Percentiles rank a stretch among this genome's conserved stretches.
Conservation (phyloP, 805 yeast genomes). For the Cyberlindnera maritima region DNA sequence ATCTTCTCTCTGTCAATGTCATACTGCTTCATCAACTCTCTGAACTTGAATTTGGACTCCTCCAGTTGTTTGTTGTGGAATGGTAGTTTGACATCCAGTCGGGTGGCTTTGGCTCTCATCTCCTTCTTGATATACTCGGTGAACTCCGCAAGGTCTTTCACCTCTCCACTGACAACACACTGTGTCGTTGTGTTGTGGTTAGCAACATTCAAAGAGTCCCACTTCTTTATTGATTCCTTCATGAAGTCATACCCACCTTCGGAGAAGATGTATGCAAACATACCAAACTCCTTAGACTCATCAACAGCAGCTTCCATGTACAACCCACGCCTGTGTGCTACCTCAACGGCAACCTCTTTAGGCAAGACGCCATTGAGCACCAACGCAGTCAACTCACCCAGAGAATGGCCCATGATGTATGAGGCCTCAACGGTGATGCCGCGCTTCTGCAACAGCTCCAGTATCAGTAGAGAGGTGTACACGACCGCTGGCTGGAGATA, state of each 20-base stretch:
- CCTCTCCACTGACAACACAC: constrained; percentile 40
- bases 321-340: constrained; percentile 35
- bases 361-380: constrained; percentile 31
- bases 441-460: constrained; percentile 23
- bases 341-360: constrained; percentile 14
- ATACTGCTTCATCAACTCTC: constrained; percentile 13
- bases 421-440: constrained; percentile 21
- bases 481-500: constrained; percentile 29
- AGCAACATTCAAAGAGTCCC: constrained; percentile 33
- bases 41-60: constrained; percentile 30
- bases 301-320: constrained; percentile 34
- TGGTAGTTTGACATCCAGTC: constrained; percentile 40
- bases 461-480: constrained; percentile 24
- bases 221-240: constrained; percentile 6
- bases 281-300: constrained; percentile 28
- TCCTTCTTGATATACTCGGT: constrained; percentile 19
- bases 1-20: constrained; percentile 13
- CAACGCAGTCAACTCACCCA: constrained; percentile 42
- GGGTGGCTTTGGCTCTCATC: constrained; percentile 28
- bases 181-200: constrained; percentile 40
- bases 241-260: constrained; percentile 3
- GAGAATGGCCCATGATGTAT: constrained; percentile 40
- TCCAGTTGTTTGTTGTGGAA: constrained; percentile 41
- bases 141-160: constrained; percentile 13
- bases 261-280: constrained; percentile 35